These are phyloP conservation scores for Annulohypoxylon truncatum DNA, from an alignment of 2,329 filamentous ascomycete species.

Conservation along the genomic window DNA sequence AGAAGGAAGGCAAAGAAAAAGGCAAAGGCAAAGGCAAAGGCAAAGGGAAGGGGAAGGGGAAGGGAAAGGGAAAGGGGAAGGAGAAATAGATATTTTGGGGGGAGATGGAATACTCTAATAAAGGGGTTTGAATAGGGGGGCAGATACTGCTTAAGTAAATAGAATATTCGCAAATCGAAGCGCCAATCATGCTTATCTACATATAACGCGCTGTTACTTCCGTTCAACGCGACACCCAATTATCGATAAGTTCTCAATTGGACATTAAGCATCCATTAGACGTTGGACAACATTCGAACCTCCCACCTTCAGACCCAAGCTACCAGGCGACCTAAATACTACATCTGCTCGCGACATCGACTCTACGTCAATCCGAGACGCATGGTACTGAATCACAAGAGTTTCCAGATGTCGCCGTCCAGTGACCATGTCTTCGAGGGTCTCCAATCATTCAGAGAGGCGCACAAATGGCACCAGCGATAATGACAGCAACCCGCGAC, in stretches of 20 bases:
- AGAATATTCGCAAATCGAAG: background rate
- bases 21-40: background rate
- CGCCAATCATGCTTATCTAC: background rate
- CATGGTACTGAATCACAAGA: conserved; percentile 32
- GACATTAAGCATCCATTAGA: conserved; percentile 5
- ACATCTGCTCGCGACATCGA: conserved; percentile 6
- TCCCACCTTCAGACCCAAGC: conserved; percentile 6
- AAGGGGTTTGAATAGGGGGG: background rate
- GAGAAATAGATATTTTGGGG: background rate
- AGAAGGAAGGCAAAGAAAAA: background rate
- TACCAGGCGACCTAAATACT: too few relatives aligned
- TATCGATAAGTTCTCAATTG: conserved; percentile 29
- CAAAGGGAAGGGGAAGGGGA: background rate
- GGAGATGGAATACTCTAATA: background rate
- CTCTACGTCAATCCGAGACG: conserved; percentile 14
- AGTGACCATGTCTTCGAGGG: conserved; percentile 51
- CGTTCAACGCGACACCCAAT: conserved; percentile 32
- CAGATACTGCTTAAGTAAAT: background rate
- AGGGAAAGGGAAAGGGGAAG: background rate
- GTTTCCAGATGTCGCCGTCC: conserved; percentile 44
- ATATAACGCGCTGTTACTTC: conserved; percentile 26
- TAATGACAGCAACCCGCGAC: conserved; percentile 46
- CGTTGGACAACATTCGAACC: background rate
- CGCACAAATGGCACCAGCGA: conserved; percentile 57
- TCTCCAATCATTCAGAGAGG: conserved; percentile 55